These are phyloP conservation scores for Terfezia claveryi DNA, from an alignment of 495 filamentous ascomycete genomes.

Conservation along the genomic window DNA sequence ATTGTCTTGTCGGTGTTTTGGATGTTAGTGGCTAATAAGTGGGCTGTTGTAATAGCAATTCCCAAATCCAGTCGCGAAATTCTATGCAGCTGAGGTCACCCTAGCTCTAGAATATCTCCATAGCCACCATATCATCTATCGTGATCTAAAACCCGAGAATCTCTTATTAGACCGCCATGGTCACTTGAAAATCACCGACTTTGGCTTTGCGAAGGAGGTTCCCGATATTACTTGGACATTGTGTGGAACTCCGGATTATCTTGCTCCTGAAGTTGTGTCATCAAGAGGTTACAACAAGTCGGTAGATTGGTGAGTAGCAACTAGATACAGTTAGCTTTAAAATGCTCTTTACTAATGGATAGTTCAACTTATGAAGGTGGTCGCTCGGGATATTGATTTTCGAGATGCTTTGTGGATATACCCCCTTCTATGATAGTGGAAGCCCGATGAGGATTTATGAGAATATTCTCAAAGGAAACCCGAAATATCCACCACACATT, in stretches of 20 bases:
- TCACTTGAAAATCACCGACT: slow-evolving; percentile 96
- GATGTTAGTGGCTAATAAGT: background rate
- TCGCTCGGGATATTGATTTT: slow-evolving; percentile 95
- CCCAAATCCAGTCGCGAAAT: slow-evolving; percentile 95
- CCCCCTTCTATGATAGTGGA: slow-evolving; percentile 93
- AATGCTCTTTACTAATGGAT: background rate
- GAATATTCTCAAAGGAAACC: slow-evolving; percentile 79
- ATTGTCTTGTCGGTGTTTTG: background rate
- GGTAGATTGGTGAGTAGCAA: slow-evolving; percentile 66
- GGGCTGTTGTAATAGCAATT: slow-evolving; percentile 45
- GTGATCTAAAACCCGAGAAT: slow-evolving; percentile 94
- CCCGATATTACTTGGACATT: slow-evolving; percentile 98
- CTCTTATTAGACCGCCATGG: slow-evolving; percentile 85
- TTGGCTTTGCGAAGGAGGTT: slow-evolving; percentile 94
- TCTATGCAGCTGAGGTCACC: slow-evolving; percentile 94
- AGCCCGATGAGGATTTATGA: slow-evolving; percentile 98
- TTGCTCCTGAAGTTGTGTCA: slow-evolving; percentile 88
- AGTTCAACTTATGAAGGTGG: slow-evolving; percentile 41
- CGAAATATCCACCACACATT: slow-evolving; percentile 92
- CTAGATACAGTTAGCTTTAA: background rate
- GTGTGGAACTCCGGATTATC: slow-evolving; percentile 95
- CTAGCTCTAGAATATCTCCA: slow-evolving; percentile 94
- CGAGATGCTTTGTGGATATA: slow-evolving; percentile 98
- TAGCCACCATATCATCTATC: slow-evolving; percentile 83
- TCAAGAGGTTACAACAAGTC: slow-evolving; percentile 99